Conservation (phyloP, 257 asterid species). For the Solanum bulbocastanum region DNA sequence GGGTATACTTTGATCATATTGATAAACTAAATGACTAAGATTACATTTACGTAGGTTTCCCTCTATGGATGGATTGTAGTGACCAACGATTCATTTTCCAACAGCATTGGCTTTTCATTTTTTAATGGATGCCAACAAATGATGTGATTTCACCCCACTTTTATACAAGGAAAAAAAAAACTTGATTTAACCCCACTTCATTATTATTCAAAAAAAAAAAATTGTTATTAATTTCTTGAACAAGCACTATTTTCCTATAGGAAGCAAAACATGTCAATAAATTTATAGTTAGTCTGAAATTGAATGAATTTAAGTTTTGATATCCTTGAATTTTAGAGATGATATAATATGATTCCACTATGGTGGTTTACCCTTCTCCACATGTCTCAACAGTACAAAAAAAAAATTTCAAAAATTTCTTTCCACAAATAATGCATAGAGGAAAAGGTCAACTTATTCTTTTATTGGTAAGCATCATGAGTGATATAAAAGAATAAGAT, state of each 20-base stretch:
- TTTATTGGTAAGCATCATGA: not conserved
- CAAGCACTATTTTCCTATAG: not conserved
- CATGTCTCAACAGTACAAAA: not conserved
- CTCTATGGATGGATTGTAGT: not conserved
- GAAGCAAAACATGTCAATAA: not conserved
- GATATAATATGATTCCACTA: not conserved
- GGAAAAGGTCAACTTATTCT: not conserved
- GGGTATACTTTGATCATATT: not conserved
- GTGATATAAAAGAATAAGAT: not conserved
- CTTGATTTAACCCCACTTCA: not conserved
- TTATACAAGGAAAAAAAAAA: not conserved
- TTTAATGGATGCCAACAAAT: not conserved
- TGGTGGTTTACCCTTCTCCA: not conserved
- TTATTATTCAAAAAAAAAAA: not conserved
- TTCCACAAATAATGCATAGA: not conserved
- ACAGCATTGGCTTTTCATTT: not conserved
- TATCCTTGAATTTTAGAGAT: not conserved
- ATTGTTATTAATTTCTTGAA: not conserved
- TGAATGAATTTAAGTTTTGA: not conserved
- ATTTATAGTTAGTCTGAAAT: not conserved
- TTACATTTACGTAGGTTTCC: not conserved
- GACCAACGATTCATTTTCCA: not conserved
- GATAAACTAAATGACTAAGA: not conserved
- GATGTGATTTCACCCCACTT: not conserved
- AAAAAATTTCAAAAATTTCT: not conserved